phyloP scores from a whole-genome alignment of 2,329 filamentous ascomycete genomes.

The Fusarium clavum region DNA sequence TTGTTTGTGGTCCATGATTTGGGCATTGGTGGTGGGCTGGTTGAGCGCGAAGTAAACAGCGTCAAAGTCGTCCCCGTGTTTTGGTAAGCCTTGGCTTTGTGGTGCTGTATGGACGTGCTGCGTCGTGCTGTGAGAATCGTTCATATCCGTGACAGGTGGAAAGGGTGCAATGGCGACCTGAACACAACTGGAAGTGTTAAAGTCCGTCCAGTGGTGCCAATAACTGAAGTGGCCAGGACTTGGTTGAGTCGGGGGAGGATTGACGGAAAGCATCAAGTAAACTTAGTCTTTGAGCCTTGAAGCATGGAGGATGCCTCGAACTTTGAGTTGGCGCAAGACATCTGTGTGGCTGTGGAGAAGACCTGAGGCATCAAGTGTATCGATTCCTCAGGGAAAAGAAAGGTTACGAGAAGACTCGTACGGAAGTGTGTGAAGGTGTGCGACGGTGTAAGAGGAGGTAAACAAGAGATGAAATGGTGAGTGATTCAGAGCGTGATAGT shows the following conservation, averaged over 20 bases:
- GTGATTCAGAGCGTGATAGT: slow-evolving; percentile 9
- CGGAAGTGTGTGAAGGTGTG: not conserved
- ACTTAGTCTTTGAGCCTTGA: not conserved
- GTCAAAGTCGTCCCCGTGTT: not conserved
- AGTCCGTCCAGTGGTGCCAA: not conserved
- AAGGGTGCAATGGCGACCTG: not conserved
- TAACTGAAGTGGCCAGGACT: not conserved
- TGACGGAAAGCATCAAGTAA: not conserved
- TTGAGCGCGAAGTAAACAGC: not conserved
- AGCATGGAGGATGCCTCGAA: not conserved
- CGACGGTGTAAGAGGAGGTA: not conserved
- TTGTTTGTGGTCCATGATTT: not conserved
- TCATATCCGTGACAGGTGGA: not conserved
- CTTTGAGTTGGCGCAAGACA: not conserved
- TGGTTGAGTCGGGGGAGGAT: not conserved
- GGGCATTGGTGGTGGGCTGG: not conserved
- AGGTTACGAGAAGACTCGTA: no score
- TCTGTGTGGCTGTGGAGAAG: not conserved
- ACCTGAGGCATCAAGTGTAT: not conserved
- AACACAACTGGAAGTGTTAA: not conserved
- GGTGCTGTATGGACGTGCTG: not conserved
- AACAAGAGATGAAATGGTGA: not conserved
- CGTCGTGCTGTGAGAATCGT: not conserved
- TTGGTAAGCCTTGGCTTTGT: not conserved
- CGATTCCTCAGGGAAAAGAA: not conserved